Conservation (phyloP, 768 basidiomycete genomes). For the Hydnomerulius pinastri region DNA sequence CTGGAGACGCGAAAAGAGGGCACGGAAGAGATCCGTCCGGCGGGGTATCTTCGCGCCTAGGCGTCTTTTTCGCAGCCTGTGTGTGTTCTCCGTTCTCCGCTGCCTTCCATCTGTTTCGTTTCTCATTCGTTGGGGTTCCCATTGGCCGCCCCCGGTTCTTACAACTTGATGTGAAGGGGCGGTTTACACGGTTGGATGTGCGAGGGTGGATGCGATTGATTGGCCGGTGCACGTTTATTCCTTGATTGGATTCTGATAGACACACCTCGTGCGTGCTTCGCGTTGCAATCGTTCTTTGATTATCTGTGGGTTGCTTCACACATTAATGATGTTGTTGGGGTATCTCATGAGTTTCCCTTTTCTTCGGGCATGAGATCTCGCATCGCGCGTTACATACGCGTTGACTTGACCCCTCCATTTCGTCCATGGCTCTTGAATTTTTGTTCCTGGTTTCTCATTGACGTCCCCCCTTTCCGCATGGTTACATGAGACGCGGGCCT, state of each 20-base stretch:
- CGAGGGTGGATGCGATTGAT: too few relatives aligned
- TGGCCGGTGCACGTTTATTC: not conserved
- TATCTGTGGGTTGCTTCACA: not conserved
- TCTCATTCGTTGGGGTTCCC: not conserved
- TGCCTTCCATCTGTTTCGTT: not conserved
- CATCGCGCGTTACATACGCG: not conserved
- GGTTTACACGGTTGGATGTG: too few relatives aligned
- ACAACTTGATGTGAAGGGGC: too few relatives aligned
- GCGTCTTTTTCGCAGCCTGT: not conserved
- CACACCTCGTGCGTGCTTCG: too few relatives aligned
- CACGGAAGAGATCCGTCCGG: conserved; percentile 32
- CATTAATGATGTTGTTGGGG: not conserved
- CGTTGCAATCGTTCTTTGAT: too few relatives aligned
- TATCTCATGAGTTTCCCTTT: not conserved
- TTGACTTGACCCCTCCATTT: too few relatives aligned
- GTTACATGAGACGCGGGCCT: too few relatives aligned
- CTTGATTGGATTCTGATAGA: not conserved
- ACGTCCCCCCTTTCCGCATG: too few relatives aligned
- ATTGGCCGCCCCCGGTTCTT: too few relatives aligned
- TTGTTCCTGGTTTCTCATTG: too few relatives aligned
- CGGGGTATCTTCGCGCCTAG: not conserved
- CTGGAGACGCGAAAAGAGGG: not conserved
- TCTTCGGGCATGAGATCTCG: not conserved
- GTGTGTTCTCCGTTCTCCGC: not conserved
- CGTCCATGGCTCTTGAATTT: too few relatives aligned